A percentile compares a stretch with the other conserved stretches of the same genome.
Conservation (phyloP, 306 rosid genomes). For the Spatholobus suberectus region DNA sequence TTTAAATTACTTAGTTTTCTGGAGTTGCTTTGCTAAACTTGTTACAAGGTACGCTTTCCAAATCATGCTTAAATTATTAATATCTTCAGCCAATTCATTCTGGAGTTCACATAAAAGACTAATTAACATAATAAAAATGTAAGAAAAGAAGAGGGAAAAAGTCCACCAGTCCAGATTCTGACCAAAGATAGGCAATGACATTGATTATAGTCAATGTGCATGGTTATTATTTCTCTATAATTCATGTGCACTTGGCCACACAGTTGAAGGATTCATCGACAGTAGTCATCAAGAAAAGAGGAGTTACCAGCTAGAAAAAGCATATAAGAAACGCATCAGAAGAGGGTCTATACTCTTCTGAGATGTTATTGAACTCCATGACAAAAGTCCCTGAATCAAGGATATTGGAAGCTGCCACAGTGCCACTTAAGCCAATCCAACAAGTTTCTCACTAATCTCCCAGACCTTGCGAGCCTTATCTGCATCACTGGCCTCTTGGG, state of each 20-base stretch:
- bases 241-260: conserved; percentile 32
- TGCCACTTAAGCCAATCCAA: conserved; percentile 64
- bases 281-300: conserved; percentile 25
- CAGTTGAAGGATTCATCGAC: conserved; percentile 46
- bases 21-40: neutral
- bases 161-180: neutral
- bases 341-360: neutral
- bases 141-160: neutral
- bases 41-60: neutral
- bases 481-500: conserved; percentile 74
- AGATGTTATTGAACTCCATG: conserved; percentile 36
- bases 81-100: neutral
- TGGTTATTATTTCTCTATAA: conserved; percentile 22
- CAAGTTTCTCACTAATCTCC: conserved; percentile 85
- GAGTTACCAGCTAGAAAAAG: conserved; percentile 17
- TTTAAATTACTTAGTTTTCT: neutral
- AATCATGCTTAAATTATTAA: neutral
- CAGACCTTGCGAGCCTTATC: conserved; percentile 83
- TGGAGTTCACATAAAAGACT: neutral
- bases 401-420: neutral
- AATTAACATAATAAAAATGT: neutral
- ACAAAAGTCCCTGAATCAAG: conserved; percentile 16
- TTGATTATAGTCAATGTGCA: neutral
- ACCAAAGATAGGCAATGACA: neutral
- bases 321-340: conserved; percentile 34